A percentile compares a stretch with the other conserved stretches of the same genome.
These are phyloP conservation scores for Aspergillus caelatus DNA, from an alignment of 2,329 filamentous ascomycete genomes.

Conservation along the genomic window DNA sequence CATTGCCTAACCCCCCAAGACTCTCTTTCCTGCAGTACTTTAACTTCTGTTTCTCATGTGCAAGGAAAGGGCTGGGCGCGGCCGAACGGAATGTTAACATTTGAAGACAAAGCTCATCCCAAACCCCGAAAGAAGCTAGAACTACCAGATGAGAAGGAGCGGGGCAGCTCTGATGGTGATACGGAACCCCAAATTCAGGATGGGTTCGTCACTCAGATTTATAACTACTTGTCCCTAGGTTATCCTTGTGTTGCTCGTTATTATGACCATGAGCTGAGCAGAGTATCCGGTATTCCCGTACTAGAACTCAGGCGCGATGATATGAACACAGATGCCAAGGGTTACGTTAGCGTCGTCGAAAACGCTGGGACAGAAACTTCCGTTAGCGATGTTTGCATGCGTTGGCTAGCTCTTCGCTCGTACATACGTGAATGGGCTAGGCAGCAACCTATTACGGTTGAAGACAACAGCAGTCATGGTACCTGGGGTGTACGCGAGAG, in stretches of 20 bases:
- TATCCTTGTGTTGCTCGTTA: conserved; percentile 82
- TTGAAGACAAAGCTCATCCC: not conserved
- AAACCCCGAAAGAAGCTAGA: conserved; percentile 1
- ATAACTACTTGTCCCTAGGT: conserved; percentile 92
- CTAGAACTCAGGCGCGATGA: conserved; percentile 74
- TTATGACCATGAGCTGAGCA: conserved; percentile 83
- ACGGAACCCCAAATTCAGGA: conserved; percentile 74
- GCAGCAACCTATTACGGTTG: conserved; percentile 74
- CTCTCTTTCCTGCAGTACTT: conserved; percentile 25
- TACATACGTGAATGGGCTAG: conserved; percentile 91
- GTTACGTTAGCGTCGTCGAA: conserved; percentile 65
- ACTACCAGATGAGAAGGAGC: conserved; percentile 30
- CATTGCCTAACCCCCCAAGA: conserved; percentile 15
- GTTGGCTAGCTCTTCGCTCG: conserved; percentile 80
- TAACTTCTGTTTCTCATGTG: conserved; percentile 22
- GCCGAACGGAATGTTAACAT: not conserved
- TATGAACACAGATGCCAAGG: conserved; percentile 64
- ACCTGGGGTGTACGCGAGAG: conserved; percentile 66
- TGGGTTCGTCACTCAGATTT: conserved; percentile 88
- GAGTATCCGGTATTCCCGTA: conserved; percentile 72
- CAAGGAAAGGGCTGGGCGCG: not conserved
- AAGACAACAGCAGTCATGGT: conserved; percentile 56
- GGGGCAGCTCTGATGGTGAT: conserved; percentile 42
- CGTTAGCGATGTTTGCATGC: conserved; percentile 58
- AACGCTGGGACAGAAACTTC: conserved; percentile 49